Evolutionary conservation across 768 basidiomycete species (phyloP).

Genomic region (Serendipita sp.): DNA sequence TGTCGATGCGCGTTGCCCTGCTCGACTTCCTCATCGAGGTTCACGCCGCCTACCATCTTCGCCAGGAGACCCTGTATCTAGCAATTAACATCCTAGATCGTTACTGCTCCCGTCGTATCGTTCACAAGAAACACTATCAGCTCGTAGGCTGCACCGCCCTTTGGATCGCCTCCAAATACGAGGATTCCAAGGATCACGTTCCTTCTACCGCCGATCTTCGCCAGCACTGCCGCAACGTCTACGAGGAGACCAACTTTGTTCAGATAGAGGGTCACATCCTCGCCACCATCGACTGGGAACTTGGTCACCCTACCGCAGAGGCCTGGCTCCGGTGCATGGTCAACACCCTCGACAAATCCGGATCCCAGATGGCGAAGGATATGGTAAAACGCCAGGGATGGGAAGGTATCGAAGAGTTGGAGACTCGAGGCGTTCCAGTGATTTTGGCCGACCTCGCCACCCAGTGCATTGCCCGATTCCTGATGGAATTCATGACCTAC

Average conservation of each 20-base stretch:
- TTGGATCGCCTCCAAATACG: constrained; percentile 99
- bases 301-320: constrained; percentile 96
- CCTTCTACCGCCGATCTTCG: constrained; percentile 89
- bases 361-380: constrained; percentile 11
- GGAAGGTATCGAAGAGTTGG: constrained; percentile 6
- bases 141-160: constrained; percentile 95
- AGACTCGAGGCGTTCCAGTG: constrained; percentile 42
- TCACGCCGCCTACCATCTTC: constrained; percentile 92
- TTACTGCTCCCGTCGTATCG: constrained; percentile 95
- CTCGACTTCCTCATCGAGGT: constrained; percentile 99
- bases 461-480: constrained; percentile 88
- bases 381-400: not conserved
- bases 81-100: constrained; percentile 98
- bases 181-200: constrained; percentile 96
- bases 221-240: constrained; percentile 89
- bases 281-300: constrained; percentile 86
- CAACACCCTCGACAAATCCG: constrained; percentile 20
- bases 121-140: constrained; percentile 98
- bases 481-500: constrained; percentile 94
- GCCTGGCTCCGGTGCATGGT: constrained; percentile 62
- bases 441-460: constrained; percentile 73
- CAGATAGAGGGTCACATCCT: constrained; percentile 99
- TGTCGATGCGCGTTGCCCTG: constrained; percentile 98
- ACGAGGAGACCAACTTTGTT: constrained; percentile 93
- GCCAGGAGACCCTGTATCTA: constrained; percentile 96